phyloP scores from a whole-genome alignment of 1,139 yeast species.

The Geotrichum macrosporum region DNA sequence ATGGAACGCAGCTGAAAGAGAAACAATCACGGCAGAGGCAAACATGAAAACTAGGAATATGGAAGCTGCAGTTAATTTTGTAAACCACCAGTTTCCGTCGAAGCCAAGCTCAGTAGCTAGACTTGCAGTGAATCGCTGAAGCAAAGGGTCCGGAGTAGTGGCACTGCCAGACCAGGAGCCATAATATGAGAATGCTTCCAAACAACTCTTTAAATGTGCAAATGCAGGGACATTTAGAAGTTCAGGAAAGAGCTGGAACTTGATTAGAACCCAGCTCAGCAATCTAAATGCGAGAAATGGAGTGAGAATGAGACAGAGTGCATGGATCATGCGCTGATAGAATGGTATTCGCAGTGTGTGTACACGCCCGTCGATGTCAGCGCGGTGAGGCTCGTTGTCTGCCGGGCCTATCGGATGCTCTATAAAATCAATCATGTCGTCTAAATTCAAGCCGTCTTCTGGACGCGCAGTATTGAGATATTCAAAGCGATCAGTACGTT shows the following conservation, averaged over 20 bases:
- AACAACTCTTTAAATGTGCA: too few relatives aligned
- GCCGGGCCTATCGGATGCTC: too few relatives aligned
- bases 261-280: constrained; percentile 9
- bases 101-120: not conserved
- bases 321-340: constrained; percentile 12
- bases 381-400: too few relatives aligned
- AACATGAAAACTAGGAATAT: not conserved
- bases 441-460: too few relatives aligned
- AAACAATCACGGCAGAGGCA: not conserved
- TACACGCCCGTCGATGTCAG: constrained; percentile 2
- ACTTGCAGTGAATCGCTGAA: not conserved
- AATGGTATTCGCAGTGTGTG: constrained; percentile 7
- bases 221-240: constrained; percentile 1
- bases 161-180: too few relatives aligned
- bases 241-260: constrained; percentile 10
- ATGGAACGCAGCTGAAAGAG: constrained; percentile 7
- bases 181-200: too few relatives aligned
- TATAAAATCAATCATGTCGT: too few relatives aligned
- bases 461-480: too few relatives aligned
- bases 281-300: constrained; percentile 11
- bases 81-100: not conserved
- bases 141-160: too few relatives aligned
- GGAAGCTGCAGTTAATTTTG: not conserved
- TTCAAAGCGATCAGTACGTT: too few relatives aligned
- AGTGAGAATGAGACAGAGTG: constrained; percentile 9